A percentile compares a stretch with the other conserved stretches of the same genome.
Evolutionary conservation across 495 filamentous ascomycete genomes (phyloP).

Genomic region (Elaphomyces granulatus): DNA sequence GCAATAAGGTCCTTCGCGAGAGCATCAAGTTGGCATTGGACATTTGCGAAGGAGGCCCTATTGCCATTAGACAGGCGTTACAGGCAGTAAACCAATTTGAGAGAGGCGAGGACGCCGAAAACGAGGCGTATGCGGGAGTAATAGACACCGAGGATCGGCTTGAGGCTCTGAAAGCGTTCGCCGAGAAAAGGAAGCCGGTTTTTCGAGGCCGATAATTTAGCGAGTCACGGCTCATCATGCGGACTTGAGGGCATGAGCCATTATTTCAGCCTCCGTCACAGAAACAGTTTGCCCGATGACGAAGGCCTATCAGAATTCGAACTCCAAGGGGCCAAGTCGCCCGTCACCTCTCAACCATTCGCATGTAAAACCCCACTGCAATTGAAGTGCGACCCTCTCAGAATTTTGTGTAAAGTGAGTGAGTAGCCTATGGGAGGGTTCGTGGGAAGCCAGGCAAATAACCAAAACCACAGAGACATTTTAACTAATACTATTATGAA

Average conservation of each 20-base stretch:
- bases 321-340: no score
- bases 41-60: slow-evolving; percentile 77
- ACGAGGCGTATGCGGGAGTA: slow-evolving; percentile 63
- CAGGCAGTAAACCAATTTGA: slow-evolving; percentile 50
- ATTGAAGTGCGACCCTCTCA: no score
- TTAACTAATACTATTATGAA: no score
- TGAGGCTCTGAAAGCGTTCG: slow-evolving; percentile 77
- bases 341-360: no score
- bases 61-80: slow-evolving; percentile 59
- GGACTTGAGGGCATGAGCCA: background rate
- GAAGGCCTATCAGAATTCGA: no score
- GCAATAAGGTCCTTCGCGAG: slow-evolving; percentile 51
- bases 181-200: slow-evolving; percentile 76
- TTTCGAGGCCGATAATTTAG: slow-evolving; percentile 47
- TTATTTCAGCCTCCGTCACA: background rate
- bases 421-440: no score
- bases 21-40: slow-evolving; percentile 64
- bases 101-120: slow-evolving; percentile 52
- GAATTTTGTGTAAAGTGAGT: no score
- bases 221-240: background rate
- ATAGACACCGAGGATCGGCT: slow-evolving; percentile 69
- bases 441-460: no score
- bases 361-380: no score
- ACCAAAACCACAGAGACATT: no score
- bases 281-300: background rate